Percentiles rank a stretch among this genome's conserved stretches.
phyloP scores from a whole-genome alignment of 2,329 filamentous ascomycete species.

The Sclerotinia minor region DNA sequence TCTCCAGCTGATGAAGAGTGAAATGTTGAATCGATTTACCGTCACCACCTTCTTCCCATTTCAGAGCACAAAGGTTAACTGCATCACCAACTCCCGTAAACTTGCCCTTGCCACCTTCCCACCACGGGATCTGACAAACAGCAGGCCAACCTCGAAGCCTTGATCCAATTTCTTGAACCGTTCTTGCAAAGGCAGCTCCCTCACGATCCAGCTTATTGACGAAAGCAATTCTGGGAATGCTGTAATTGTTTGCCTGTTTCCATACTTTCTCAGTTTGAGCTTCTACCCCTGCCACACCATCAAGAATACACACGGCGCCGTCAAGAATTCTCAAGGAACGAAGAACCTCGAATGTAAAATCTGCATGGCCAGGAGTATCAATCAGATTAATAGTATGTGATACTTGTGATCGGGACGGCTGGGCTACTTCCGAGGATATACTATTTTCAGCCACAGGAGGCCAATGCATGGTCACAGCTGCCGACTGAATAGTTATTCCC shows the following conservation, averaged over 20 bases:
- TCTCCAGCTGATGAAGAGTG: constrained; percentile 53
- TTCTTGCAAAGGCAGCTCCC: constrained; percentile 78
- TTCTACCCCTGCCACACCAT: constrained; percentile 91
- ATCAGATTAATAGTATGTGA: constrained; percentile 84
- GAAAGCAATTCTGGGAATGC: constrained; percentile 78
- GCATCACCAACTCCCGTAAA: constrained; percentile 86
- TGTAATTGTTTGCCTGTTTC: constrained; percentile 82
- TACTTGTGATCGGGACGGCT: constrained; percentile 51
- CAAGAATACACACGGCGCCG: constrained; percentile 88
- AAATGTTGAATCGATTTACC: constrained; percentile 61
- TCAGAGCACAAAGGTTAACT: constrained; percentile 70
- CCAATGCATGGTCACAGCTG: constrained; percentile 94
- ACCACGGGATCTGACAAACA: constrained; percentile 95
- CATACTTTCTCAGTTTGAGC: constrained; percentile 97
- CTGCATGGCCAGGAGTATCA: constrained; percentile 93
- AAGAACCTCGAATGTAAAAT: constrained; percentile 96
- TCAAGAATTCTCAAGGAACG: constrained; percentile 85
- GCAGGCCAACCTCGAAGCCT: constrained; percentile 82
- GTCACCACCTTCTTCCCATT: constrained; percentile 68
- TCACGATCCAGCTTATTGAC: constrained; percentile 86
- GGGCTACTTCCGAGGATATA: constrained; percentile 37
- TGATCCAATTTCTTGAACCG: constrained; percentile 80
- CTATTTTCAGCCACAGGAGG: constrained; percentile 53
- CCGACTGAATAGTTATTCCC: constrained; percentile 97
- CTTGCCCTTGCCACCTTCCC: constrained; percentile 68